A percentile compares a stretch with the other conserved stretches of the same genome.
phyloP scores from a whole-genome alignment of 1,139 yeast species.

The Candida buenavistaensis region DNA sequence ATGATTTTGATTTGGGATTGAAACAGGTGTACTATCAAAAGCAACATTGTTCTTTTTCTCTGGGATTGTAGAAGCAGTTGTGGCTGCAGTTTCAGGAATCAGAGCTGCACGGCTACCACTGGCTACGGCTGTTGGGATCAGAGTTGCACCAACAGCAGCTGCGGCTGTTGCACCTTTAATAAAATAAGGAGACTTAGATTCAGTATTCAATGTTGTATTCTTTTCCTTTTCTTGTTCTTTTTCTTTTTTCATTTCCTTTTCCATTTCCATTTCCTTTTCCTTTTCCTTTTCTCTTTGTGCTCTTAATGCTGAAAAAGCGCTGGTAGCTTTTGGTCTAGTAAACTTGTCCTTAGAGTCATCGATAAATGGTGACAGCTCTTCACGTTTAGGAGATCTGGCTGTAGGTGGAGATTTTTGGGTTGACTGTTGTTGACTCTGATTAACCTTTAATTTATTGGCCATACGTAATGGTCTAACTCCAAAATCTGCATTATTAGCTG shows the following conservation, averaged over 20 bases:
- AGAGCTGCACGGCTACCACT: no score
- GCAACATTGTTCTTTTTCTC: conserved; percentile 5
- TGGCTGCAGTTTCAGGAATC: background rate
- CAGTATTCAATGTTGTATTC: background rate
- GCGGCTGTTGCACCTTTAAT: conserved; percentile 1
- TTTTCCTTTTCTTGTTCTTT: conserved; percentile 3
- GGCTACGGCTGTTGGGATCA: conserved; percentile 1
- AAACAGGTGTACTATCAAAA: conserved; percentile 1
- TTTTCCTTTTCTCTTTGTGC: conserved; percentile 7
- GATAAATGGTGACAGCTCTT: conserved; percentile 6
- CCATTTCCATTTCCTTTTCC: conserved; percentile 2
- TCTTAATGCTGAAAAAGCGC: conserved; percentile 9
- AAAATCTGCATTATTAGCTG: conserved; percentile 18
- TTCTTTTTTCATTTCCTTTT: conserved; percentile 4
- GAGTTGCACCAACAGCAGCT: conserved; percentile 1
- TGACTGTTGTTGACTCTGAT: conserved; percentile 6
- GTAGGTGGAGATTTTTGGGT: conserved; percentile 1
- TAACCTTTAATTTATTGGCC: conserved; percentile 41
- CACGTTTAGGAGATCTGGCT: background rate
- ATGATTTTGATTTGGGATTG: conserved; percentile 2
- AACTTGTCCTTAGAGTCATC: conserved; percentile 4
- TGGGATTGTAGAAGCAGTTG: background rate
- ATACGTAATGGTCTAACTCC: conserved; percentile 61
- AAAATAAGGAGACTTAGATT: background rate
- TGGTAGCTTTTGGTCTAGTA: conserved; percentile 5